Evolutionary conservation across 2,329 filamentous ascomycete species (phyloP).

Genomic region (Sporothrix dimorphospora): DNA sequence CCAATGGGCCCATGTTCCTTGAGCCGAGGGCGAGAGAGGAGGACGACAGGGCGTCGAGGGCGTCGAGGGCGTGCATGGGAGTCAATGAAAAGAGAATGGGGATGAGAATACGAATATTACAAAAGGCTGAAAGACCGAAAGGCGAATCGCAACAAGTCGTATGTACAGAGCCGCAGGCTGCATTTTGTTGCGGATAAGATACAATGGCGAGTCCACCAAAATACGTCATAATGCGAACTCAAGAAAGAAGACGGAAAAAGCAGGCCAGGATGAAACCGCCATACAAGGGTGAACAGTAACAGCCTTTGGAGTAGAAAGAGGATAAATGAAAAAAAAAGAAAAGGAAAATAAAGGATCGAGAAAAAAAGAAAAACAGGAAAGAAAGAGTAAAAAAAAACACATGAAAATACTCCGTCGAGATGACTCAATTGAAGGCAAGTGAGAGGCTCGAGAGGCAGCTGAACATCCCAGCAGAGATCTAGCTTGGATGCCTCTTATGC

Average conservation of each 20-base stretch:
- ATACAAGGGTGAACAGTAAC: background rate
- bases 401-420: background rate
- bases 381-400: background rate
- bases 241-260: background rate
- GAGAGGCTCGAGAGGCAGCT: background rate
- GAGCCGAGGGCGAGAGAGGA: background rate
- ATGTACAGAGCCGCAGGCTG: background rate
- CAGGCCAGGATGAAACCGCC: constrained; percentile 9
- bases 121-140: background rate
- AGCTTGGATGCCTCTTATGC: background rate
- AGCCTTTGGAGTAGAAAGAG: background rate
- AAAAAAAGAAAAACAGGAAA: background rate
- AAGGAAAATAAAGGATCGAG: background rate
- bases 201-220: background rate
- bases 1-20: constrained; percentile 8
- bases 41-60: no score
- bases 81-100: background rate
- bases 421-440: background rate
- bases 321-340: background rate
- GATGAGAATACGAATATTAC: background rate
- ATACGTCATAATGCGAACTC: background rate
- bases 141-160: background rate
- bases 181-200: background rate
- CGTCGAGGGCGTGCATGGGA: background rate
- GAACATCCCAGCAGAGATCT: background rate